Conservation (phyloP, 257 asterid species). For the Cinchona pubescens region DNA sequence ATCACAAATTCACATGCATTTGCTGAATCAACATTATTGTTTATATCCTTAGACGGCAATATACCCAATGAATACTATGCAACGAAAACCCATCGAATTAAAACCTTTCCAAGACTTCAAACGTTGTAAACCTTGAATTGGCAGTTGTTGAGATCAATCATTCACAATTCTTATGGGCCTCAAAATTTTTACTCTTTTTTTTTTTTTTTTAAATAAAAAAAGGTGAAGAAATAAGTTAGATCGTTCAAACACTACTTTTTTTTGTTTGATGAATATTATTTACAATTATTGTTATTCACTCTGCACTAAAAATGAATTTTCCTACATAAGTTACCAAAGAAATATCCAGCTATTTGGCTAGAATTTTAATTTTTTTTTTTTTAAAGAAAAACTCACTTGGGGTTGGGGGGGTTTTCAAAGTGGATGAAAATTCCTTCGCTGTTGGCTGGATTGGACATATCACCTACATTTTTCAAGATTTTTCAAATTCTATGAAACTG, state of each 20-base stretch:
- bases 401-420: not conserved
- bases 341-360: no score
- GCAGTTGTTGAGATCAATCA: not conserved
- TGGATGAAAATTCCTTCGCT: not conserved
- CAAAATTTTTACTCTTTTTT: not conserved
- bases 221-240: not conserved
- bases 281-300: not conserved
- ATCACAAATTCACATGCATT: slow-evolving; percentile 22
- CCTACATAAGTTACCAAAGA: no score
- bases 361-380: no score
- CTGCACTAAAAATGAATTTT: no score
- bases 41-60: not conserved
- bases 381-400: no score
- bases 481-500: not conserved
- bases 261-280: not conserved
- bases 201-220: no score
- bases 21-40: slow-evolving; percentile 21
- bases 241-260: not conserved
- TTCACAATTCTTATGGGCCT: not conserved
- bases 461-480: not conserved
- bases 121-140: not conserved
- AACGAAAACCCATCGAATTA: not conserved
- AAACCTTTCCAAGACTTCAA: not conserved
- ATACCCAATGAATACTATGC: not conserved
- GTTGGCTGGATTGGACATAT: not conserved